Conservation (phyloP, 2,329 filamentous ascomycete species). For the Rhinocladiella similis region DNA sequence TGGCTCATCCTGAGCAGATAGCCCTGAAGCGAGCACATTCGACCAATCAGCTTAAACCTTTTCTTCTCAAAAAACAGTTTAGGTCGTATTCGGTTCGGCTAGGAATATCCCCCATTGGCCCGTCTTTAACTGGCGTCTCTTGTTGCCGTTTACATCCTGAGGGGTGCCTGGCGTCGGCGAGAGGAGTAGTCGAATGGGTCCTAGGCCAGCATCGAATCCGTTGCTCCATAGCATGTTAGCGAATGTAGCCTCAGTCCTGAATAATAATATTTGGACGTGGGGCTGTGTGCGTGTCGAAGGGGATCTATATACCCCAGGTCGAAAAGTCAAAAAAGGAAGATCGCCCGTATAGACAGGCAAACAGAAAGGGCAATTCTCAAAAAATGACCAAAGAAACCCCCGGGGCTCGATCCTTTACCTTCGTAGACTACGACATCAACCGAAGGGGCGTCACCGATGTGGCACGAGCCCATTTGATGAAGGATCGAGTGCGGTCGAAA, state of each 20-base stretch:
- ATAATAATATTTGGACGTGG: neutral
- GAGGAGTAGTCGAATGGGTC: conserved; percentile 2
- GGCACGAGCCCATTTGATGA: conserved; percentile 23
- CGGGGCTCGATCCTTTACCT: conserved; percentile 17
- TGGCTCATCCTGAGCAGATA: neutral
- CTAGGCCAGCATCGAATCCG: neutral
- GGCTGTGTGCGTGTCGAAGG: neutral
- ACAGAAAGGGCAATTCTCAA: neutral
- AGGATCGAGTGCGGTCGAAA: conserved; percentile 21
- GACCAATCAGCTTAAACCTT: conserved; percentile 15
- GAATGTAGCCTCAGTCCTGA: neutral
- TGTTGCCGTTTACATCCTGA: neutral
- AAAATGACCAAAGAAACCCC: conserved; percentile 13
- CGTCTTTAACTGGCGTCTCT: neutral
- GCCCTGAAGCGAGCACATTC: neutral
- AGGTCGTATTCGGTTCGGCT: neutral
- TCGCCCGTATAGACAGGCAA: neutral
- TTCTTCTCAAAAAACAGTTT: conserved; percentile 24
- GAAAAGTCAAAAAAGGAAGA: neutral
- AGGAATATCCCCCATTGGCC: neutral
- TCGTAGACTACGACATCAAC: conserved; percentile 25
- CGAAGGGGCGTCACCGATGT: conserved; percentile 20
- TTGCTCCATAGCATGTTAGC: neutral
- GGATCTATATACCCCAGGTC: conserved; percentile 1
- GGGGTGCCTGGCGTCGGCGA: neutral